Percentiles rank a stretch among this genome's conserved stretches.
phyloP scores from a whole-genome alignment of 768 basidiomycete species.

The Tubosaeta sp. region DNA sequence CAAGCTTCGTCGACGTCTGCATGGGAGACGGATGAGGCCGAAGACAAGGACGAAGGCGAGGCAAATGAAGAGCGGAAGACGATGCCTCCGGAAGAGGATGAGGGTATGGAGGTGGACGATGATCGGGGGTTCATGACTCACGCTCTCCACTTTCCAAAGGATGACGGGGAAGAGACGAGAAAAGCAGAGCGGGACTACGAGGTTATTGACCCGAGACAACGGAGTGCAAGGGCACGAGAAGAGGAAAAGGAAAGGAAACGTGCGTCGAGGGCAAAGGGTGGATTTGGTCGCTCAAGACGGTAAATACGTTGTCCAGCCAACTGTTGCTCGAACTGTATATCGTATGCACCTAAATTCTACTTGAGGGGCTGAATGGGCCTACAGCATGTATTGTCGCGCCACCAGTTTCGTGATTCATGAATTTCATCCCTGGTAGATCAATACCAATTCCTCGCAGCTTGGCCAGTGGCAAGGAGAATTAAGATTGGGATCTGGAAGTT shows the following conservation, averaged over 20 bases:
- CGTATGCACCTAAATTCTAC: neutral
- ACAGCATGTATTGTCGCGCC: too few species aligned
- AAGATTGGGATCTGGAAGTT: neutral
- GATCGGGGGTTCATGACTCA: slow-evolving; percentile 75
- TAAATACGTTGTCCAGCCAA: slow-evolving; percentile 6
- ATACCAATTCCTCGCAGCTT: neutral
- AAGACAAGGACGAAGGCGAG: slow-evolving; percentile 18
- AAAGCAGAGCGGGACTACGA: slow-evolving; percentile 87
- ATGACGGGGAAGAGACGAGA: slow-evolving; percentile 64
- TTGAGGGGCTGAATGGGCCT: too few species aligned
- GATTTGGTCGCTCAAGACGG: slow-evolving; percentile 18
- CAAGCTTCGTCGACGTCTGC: slow-evolving; percentile 37
- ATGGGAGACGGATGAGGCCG: slow-evolving; percentile 23
- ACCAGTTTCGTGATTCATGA: neutral
- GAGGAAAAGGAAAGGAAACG: slow-evolving; percentile 70
- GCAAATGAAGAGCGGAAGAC: slow-evolving; percentile 16
- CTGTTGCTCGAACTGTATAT: neutral
- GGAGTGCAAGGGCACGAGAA: slow-evolving; percentile 70
- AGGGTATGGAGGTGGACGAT: slow-evolving; percentile 70
- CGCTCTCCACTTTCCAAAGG: slow-evolving; percentile 72
- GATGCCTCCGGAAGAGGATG: slow-evolving; percentile 32
- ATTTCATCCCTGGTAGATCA: neutral
- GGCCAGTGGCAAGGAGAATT: neutral
- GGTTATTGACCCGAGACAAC: slow-evolving; percentile 78
- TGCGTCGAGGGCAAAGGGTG: slow-evolving; percentile 23